Conservation (phyloP, 2,329 filamentous ascomycete species). For the Hymenoscyphus fructigenus region DNA sequence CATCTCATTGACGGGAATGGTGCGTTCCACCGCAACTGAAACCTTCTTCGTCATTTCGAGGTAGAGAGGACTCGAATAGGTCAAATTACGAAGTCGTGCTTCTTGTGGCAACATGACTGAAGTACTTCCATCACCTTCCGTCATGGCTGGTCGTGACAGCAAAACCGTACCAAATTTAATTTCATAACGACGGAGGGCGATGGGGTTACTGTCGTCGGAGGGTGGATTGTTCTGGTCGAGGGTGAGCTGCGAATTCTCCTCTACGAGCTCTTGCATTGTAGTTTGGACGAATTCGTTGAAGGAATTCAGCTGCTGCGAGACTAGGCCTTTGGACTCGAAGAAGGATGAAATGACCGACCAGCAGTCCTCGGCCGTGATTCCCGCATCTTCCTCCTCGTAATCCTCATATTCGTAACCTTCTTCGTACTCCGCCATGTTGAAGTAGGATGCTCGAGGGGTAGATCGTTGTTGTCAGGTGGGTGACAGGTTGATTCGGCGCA, state of each 20-base stretch:
- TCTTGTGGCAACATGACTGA: constrained; percentile 89
- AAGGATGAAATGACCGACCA: constrained; percentile 98
- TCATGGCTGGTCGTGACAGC: constrained; percentile 85
- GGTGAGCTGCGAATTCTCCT: constrained; percentile 88
- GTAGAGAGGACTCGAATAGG: constrained; percentile 90
- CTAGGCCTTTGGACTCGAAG: constrained; percentile 93
- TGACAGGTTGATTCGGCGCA: constrained; percentile 12
- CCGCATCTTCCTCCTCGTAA: constrained; percentile 65
- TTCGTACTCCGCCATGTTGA: constrained; percentile 38
- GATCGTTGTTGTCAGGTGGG: not conserved
- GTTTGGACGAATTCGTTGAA: constrained; percentile 96
- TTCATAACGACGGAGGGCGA: constrained; percentile 88
- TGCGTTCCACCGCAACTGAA: constrained; percentile 76
- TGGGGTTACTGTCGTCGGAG: constrained; percentile 72
- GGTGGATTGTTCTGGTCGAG: constrained; percentile 88
- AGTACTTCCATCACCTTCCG: constrained; percentile 87
- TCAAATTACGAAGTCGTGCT: constrained; percentile 91
- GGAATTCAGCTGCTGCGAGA: constrained; percentile 96
- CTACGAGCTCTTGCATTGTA: constrained; percentile 91
- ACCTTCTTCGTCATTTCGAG: constrained; percentile 85
- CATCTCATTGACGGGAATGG: constrained; percentile 64
- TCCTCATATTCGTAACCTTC: constrained; percentile 67
- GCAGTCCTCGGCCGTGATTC: constrained; percentile 94
- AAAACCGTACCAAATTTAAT: constrained; percentile 91
- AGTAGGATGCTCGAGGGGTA: constrained; percentile 2